Conservation (phyloP, 2,329 filamentous ascomycete species). For the Fusarium tjaetaba region DNA sequence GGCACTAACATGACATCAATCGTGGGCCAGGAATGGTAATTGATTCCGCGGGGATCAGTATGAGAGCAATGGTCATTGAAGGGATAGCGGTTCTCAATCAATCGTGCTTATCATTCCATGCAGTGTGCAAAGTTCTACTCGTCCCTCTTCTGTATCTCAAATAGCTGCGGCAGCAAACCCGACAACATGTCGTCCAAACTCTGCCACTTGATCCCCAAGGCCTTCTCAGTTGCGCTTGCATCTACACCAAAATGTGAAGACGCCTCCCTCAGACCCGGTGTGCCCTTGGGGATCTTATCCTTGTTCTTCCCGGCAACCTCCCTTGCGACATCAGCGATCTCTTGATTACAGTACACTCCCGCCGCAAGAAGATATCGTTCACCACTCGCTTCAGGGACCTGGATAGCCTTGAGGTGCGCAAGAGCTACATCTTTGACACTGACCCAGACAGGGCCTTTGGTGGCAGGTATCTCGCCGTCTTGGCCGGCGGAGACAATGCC, state of each 20-base stretch:
- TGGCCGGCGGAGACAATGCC: background rate
- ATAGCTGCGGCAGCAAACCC: background rate
- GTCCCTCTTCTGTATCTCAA: background rate
- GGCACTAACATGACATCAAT: background rate
- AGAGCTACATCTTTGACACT: conserved; percentile 3
- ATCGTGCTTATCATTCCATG: background rate
- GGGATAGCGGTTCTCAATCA: no score
- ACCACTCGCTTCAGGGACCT: background rate
- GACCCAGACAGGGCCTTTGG: conserved; percentile 3
- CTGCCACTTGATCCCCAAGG: background rate
- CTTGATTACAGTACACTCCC: conserved; percentile 5
- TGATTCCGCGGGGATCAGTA: background rate
- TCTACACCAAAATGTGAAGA: background rate
- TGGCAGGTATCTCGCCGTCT: background rate
- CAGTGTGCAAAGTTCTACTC: background rate
- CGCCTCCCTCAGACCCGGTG: background rate
- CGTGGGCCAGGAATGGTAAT: background rate
- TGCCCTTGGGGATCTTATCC: background rate
- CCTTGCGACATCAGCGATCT: background rate
- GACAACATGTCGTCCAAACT: background rate
- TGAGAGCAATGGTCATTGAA: background rate
- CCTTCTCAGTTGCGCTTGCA: conserved; percentile 2
- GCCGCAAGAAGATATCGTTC: conserved; percentile 8
- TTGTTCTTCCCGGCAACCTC: background rate
- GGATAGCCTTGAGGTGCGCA: background rate